Evolutionary conservation across 495 filamentous ascomycete genomes (phyloP).

Genomic region (Hypoxylon perforatum): DNA sequence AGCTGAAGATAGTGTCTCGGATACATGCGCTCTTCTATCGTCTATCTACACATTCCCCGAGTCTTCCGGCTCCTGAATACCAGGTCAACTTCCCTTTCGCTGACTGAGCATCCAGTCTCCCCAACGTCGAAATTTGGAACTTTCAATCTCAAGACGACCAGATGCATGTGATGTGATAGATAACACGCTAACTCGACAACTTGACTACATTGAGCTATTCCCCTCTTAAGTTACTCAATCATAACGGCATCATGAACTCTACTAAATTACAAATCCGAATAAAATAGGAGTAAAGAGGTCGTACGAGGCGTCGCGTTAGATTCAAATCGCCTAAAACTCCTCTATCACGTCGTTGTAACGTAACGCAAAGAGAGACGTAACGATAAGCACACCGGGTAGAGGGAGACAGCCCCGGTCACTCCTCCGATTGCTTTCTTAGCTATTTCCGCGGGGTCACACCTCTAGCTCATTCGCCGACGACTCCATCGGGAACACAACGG

Average conservation of each 20-base stretch:
- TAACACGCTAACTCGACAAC: neutral
- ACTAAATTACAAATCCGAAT: too few relatives aligned
- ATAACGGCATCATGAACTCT: neutral
- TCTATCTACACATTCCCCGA: conserved; percentile 12
- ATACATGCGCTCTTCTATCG: neutral
- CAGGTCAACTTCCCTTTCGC: neutral
- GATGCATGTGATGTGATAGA: neutral
- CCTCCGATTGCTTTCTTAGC: conserved; percentile 29
- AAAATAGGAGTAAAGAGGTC: too few relatives aligned
- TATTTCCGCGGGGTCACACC: conserved; percentile 31
- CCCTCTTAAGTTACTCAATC: neutral
- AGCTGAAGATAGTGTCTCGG: conserved; percentile 24
- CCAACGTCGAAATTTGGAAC: neutral
- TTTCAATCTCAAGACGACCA: neutral
- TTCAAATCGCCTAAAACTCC: neutral
- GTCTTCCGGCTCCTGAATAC: conserved; percentile 20
- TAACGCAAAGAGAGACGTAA: conserved; percentile 6
- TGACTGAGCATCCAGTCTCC: conserved; percentile 3
- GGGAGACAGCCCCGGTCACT: conserved; percentile 4
- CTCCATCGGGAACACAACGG: conserved; percentile 33
- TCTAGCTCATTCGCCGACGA: conserved; percentile 23
- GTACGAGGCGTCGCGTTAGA: neutral
- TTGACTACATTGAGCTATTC: neutral
- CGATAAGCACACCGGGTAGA: conserved; percentile 19
- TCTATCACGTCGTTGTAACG: conserved; percentile 7